Conservation (phyloP, 805 yeast genomes). For the Zygosaccharomyces gambellarensis region DNA sequence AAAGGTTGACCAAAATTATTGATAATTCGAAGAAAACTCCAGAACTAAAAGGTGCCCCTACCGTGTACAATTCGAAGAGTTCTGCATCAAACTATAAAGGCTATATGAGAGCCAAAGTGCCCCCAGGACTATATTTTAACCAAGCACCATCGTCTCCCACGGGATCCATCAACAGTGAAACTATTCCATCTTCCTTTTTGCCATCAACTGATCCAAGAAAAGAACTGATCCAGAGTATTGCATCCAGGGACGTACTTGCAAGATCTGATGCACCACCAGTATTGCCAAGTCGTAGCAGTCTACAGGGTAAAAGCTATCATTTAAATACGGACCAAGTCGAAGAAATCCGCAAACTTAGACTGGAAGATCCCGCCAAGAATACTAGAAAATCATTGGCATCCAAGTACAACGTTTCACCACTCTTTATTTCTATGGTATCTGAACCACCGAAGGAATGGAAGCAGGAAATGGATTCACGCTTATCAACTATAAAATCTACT, state of each 20-base stretch:
- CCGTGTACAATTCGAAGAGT: constrained; percentile 54
- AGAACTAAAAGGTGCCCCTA: constrained; percentile 27
- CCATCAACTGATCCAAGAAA: constrained; percentile 59
- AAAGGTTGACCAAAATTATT: constrained; percentile 16
- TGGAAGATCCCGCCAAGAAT: constrained; percentile 55
- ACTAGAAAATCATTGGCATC: constrained; percentile 59
- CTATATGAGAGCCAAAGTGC: constrained; percentile 36
- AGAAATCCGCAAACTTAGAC: constrained; percentile 54
- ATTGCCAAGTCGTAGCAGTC: constrained; percentile 24
- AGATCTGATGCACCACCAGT: constrained; percentile 43
- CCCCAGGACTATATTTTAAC: constrained; percentile 55
- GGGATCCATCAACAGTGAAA: constrained; percentile 40
- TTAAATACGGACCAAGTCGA: constrained; percentile 53
- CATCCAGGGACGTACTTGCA: constrained; percentile 23
- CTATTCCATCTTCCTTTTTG: constrained; percentile 65
- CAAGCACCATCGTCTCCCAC: constrained; percentile 64
- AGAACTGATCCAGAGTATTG: constrained; percentile 31
- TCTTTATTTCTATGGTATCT: constrained; percentile 52
- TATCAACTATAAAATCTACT: constrained; percentile 40
- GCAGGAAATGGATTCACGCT: constrained; percentile 44
- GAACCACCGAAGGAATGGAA: constrained; percentile 39
- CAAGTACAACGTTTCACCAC: constrained; percentile 49
- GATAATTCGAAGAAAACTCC: constrained; percentile 15
- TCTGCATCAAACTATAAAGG: constrained; percentile 65
- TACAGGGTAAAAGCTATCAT: constrained; percentile 43